Percentiles rank a stretch among this genome's conserved stretches.
phyloP scores from a whole-genome alignment of 1,284 basidiomycete genomes.

The Flammula alnicola region DNA sequence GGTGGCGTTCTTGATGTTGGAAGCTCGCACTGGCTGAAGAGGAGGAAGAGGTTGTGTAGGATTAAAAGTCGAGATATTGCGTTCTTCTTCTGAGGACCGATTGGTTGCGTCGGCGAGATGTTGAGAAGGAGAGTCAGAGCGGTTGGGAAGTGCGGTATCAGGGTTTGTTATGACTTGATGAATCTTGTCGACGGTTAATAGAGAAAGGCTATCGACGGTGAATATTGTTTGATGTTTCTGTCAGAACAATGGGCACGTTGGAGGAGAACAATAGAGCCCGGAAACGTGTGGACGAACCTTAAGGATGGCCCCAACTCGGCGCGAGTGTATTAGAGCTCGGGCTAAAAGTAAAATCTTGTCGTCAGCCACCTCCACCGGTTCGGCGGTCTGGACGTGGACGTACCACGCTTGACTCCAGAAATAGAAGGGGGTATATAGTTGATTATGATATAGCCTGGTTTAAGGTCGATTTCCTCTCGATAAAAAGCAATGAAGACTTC shows the following conservation, averaged over 20 bases:
- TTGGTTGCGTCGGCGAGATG: conserved; percentile 10
- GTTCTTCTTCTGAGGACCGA: conserved; percentile 9
- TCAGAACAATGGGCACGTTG: conserved; percentile 33
- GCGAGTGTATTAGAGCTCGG: conserved; percentile 48
- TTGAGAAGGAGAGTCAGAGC: conserved; percentile 2
- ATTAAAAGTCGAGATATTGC: conserved; percentile 5
- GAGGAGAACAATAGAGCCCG: conserved; percentile 18
- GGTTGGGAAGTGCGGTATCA: conserved; percentile 6
- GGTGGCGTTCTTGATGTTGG: not conserved
- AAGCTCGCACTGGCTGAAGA: conserved; percentile 18
- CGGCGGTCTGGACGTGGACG: conserved; percentile 14
- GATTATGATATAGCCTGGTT: conserved; percentile 43
- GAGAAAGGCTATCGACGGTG: conserved; percentile 45
- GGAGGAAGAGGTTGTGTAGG: conserved; percentile 8
- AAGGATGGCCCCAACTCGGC: conserved; percentile 46
- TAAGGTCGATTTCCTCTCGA: conserved; percentile 38
- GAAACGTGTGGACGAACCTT: conserved; percentile 37
- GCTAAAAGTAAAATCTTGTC: conserved; percentile 32
- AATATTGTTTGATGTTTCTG: conserved; percentile 48
- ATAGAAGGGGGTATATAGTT: conserved; percentile 46
- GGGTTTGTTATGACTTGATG: conserved; percentile 40
- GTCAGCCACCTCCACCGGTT: conserved; percentile 14
- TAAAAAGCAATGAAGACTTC: conserved; percentile 47
- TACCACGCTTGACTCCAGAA: conserved; percentile 46
- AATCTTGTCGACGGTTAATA: conserved; percentile 44